Percentiles rank a stretch among this genome's conserved stretches.
phyloP scores from a whole-genome alignment of 108 stramenopile species.

The Cyclotella atomus region DNA sequence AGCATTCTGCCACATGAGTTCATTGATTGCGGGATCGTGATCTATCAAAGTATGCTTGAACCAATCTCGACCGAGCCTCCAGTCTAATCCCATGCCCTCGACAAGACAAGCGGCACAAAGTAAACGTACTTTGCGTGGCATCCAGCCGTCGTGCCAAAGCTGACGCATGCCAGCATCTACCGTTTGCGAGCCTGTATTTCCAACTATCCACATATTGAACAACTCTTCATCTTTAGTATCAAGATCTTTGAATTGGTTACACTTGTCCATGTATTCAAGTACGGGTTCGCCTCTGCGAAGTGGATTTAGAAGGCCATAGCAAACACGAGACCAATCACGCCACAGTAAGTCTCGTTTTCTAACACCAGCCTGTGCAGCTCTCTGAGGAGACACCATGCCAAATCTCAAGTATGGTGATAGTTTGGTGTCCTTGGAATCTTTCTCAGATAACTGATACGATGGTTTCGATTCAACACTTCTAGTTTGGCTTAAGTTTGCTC shows the following conservation, averaged over 20 bases:
- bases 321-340: constrained; percentile 44
- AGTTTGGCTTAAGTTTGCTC: neutral
- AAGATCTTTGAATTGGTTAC: neutral
- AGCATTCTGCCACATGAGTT: constrained; percentile 64
- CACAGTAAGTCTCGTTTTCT: constrained; percentile 38
- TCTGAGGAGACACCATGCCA: constrained; percentile 53
- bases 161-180: constrained; percentile 64
- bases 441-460: constrained; percentile 17
- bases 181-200: constrained; percentile 47
- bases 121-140: constrained; percentile 52
- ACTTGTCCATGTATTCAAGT: constrained; percentile 24
- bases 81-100: constrained; percentile 52
- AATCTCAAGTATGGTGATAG: constrained; percentile 54
- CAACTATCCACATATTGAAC: constrained; percentile 42
- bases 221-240: neutral
- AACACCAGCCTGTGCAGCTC: constrained; percentile 23
- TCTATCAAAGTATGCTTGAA: constrained; percentile 55
- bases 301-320: constrained; percentile 18
- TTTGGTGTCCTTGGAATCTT: constrained; percentile 25
- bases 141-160: constrained; percentile 49
- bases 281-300: constrained; percentile 34
- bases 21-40: constrained; percentile 55
- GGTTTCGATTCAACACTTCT: neutral
- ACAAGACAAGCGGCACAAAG: constrained; percentile 39
- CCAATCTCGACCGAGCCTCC: constrained; percentile 45